Conservation (phyloP, 805 yeast genomes). For the Grigorovia jiainica region DNA sequence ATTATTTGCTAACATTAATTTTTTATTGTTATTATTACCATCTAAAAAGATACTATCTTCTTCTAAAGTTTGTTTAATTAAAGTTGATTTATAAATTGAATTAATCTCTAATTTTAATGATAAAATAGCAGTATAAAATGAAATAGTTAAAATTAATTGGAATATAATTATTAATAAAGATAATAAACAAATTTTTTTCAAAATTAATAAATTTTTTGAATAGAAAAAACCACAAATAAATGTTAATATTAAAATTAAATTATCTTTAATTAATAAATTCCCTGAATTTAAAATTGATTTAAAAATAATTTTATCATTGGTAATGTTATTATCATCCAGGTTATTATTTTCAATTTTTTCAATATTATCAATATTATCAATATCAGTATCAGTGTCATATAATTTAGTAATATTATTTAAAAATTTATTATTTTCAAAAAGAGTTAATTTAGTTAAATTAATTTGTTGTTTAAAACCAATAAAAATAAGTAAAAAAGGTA, state of each 20-base stretch:
- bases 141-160: slow-evolving; percentile 64
- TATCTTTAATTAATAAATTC: slow-evolving; percentile 50
- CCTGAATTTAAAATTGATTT: slow-evolving; percentile 31
- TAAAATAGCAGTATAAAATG: slow-evolving; percentile 76
- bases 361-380: neutral
- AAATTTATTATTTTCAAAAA: slow-evolving; percentile 27
- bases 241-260: slow-evolving; percentile 60
- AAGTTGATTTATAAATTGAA: slow-evolving; percentile 72
- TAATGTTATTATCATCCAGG: neutral
- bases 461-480: slow-evolving; percentile 87
- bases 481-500: slow-evolving; percentile 86
- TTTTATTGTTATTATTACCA: slow-evolving; percentile 13
- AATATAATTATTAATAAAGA: slow-evolving; percentile 58
- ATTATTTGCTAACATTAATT: neutral
- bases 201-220: slow-evolving; percentile 59
- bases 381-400: neutral
- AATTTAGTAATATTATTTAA: slow-evolving; percentile 18
- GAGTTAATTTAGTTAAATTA: slow-evolving; percentile 37
- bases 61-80: slow-evolving; percentile 69
- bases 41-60: slow-evolving; percentile 81
- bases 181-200: slow-evolving; percentile 72
- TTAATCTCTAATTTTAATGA: slow-evolving; percentile 84
- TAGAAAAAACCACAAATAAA: slow-evolving; percentile 56
- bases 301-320: slow-evolving; percentile 24
- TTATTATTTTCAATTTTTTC: neutral